A percentile compares a stretch with the other conserved stretches of the same genome.
These are phyloP conservation scores for Aspergillus hortae DNA, from an alignment of 2,329 filamentous ascomycete genomes.

Conservation along the genomic window DNA sequence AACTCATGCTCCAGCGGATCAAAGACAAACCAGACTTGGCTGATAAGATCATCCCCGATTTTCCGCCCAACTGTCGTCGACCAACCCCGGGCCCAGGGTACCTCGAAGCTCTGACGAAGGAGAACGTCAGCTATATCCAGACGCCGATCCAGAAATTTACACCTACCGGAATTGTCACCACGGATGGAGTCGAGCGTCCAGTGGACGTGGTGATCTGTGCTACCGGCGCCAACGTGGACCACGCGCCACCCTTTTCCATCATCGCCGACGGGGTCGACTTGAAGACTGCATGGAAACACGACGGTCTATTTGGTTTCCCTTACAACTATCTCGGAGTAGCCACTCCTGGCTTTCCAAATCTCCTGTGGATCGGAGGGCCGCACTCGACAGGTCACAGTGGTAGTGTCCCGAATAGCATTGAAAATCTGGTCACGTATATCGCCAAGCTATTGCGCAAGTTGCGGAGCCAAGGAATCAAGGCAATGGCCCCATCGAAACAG, in stretches of 20 bases:
- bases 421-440: slow-evolving; percentile 63
- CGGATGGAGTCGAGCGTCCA: slow-evolving; percentile 53
- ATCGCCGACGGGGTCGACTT: slow-evolving; percentile 54
- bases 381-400: slow-evolving; percentile 59
- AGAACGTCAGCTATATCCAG: slow-evolving; percentile 59
- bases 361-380: slow-evolving; percentile 63
- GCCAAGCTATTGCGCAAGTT: slow-evolving; percentile 67
- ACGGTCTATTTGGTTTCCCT: slow-evolving; percentile 58
- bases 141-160: slow-evolving; percentile 58
- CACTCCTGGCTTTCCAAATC: slow-evolving; percentile 64
- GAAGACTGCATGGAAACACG: slow-evolving; percentile 53
- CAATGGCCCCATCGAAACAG: slow-evolving; percentile 53
- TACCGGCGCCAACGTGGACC: slow-evolving; percentile 62
- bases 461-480: slow-evolving; percentile 62
- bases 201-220: slow-evolving; percentile 66
- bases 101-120: slow-evolving; percentile 58
- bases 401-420: slow-evolving; percentile 64
- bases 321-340: slow-evolving; percentile 65
- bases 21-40: slow-evolving; percentile 31
- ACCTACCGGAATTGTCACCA: slow-evolving; percentile 56
- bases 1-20: not conserved
- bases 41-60: slow-evolving; percentile 35
- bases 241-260: slow-evolving; percentile 60
- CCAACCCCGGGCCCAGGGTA: slow-evolving; percentile 47
- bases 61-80: slow-evolving; percentile 32